Base-by-base conservation (phyloP, 306 rosid species). In the Medicago lupulina region DNA sequence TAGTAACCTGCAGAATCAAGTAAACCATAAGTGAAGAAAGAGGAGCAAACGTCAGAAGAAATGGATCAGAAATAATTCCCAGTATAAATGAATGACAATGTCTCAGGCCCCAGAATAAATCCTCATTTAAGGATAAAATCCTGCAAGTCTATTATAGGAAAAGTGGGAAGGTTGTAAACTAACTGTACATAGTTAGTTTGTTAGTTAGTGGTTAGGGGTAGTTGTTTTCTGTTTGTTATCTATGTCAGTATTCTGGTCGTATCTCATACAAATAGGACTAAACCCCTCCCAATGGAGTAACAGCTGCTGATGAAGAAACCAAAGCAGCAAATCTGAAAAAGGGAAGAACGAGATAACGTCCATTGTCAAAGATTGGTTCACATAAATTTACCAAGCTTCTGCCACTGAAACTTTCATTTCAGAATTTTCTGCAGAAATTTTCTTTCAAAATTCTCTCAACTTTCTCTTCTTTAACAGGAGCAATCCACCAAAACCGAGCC, bases 1-100 rank as follows among this genome's bases (percentile, higher is more conserved):
- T 96, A 44, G 99, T 96, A 75, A 96, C 99, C 99, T 96, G 88
- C 74, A 79, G 69, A 40, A 73, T 70, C 57, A 64, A 58, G 70
- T 59, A 57, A 70, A 39, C n/a, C 75, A 16, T 57, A 16, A 4
- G 14, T 14, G 31, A 3, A 55, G 46, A 71, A 12, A 61, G 57
- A 73, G 54, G 67, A 25, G 36, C 7, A 77, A 23, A 77, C 62
- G 21, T 38, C 44, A 16, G 65, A 75, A 47, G 12, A 36, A 6
- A 39, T 21, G 62, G 36, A 58, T 62, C 67, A 31, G 55, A 67
- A 31, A 40, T 66, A 64, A 70, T 60, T 51, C 41, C 73, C 17
- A 19, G 21, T 44, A 58, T 47, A 67, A 23, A 62, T 13, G 21
- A 66, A 55, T 38, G 55, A n/a, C 36, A 21, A 50, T 23, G 59